Evolutionary conservation across 140 eudicot species (phyloP), one percentile per base, ranked within the genome.

Genomic region (Oenanthe javanica): DNA sequence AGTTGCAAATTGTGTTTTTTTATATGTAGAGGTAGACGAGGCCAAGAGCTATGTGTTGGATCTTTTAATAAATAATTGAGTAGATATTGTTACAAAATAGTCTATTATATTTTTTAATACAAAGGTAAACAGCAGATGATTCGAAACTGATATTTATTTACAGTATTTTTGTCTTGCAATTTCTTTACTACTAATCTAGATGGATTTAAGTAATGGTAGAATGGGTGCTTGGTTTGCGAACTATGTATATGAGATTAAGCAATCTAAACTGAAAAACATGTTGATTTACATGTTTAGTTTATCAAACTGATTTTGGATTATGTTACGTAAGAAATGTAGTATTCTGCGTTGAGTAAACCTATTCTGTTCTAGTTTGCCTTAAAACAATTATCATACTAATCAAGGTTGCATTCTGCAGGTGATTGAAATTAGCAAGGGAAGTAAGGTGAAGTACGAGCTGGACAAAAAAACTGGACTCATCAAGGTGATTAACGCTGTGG

Each of bases 371-470:
- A 31, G 31, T 31, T 31, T 31, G 31, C 31, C 31, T 31, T 31
- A 31, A 31, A 31, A 31, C 31, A 31, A 31, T 31, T 31, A 31
- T 31, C 31, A 31, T 31, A 31, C 31, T 31, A 31, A 31, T 31
- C 31, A 31, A 31, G 31, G 31, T 31, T 31, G 31, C 21, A 21
- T 83, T 45, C 36, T 82, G 49, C 88, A 93, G 97, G 97, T 93
- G 82, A 84, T 93, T 82, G 97, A 93, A 84, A 93, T 93, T 54
- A 81, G 89, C 78, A 93, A 89, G 88, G 97, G 97, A 50, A 90
- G 97, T 81, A 93, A 93, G 89, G 97, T 93, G 85, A 93, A 92
- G 83, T 92, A 92, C 57, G 97, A 92, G 76, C 97, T 92, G 14
- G 97, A 92, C 93, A 92, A 92, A 82, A 87, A 83, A 52, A 86